Base-by-base conservation (phyloP, 768 basidiomycete species). In the Polyporus arcularius region DNA sequence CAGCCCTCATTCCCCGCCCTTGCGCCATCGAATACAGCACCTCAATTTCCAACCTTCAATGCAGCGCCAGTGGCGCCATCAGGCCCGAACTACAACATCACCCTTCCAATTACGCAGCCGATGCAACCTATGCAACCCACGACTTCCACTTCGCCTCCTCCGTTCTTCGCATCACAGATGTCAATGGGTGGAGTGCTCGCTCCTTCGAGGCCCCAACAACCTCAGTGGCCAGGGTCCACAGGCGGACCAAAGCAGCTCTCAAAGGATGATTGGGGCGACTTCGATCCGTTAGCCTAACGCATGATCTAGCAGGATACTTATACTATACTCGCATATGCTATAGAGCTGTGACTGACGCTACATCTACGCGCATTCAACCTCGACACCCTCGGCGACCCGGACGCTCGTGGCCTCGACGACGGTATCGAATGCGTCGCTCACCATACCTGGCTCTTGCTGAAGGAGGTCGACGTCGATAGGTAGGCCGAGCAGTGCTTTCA, bases 191-290 rank as follows among this genome's bases (percentile, higher is more conserved):
- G 79, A 47, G 71, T 91, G 53, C 74, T 92, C 26, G 77, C 82
- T 4, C 92, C 91, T 3, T 85, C 85, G 16, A 85, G 80, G 69
- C 85, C 86, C 32, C 70, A 82, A 31, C 84, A 84, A 61, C 78
- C 82, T 11, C 74, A 80, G 11, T 81, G 83, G 61, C 55, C 71
- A 42, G 72, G 63, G 68, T 63, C 69, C 18, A 32, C 64, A 11
- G 48, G 52, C 9, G 65, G 77, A 6, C 71, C 78, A 15, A 85
- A 85, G 63, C 80, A 78, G 49, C 65, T 80, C 14, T 80, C 85
- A 35, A 88, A 87, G 66, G 81, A 86, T 64, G 86, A 86, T 60
- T 92, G 89, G 88, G 85, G 84, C 26, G 92, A 90, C 70, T 94
- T 94, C 69, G 92, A 94, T 76, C 92, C 92, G 12, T 75, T 91